Percentiles rank a stretch among this genome's conserved stretches.
These are phyloP conservation scores for Pistacia integerrima DNA, from an alignment of 345 rosid genomes.

Conservation along the genomic window DNA sequence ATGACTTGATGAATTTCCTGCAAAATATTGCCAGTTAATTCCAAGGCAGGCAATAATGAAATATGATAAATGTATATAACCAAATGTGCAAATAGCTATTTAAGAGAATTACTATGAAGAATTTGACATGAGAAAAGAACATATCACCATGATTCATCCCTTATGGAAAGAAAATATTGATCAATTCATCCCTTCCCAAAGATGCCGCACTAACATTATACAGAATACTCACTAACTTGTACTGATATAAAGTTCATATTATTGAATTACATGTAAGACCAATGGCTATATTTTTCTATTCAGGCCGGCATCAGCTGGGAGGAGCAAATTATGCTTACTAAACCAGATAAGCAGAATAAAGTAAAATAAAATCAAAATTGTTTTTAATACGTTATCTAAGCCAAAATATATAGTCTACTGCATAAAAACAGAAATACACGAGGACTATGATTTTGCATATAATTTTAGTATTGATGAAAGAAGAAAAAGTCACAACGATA, in stretches of 20 bases:
- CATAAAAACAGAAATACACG: neutral
- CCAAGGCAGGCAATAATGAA: neutral
- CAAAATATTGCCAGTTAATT: constrained; percentile 15
- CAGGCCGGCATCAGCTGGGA: neutral
- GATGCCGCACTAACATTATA: too few species aligned
- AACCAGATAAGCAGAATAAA: neutral
- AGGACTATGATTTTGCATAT: neutral
- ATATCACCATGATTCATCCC: neutral
- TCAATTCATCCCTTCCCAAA: neutral
- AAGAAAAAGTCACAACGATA: too few species aligned
- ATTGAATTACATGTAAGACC: neutral
- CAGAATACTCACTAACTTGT: neutral
- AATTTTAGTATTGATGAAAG: neutral
- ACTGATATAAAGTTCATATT: neutral
- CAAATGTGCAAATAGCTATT: neutral
- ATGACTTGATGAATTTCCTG: constrained; percentile 92
- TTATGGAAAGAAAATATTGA: neutral
- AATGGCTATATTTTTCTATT: neutral
- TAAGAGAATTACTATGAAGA: neutral
- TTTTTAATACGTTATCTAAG: too few species aligned
- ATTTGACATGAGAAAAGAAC: neutral
- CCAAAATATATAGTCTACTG: too few species aligned
- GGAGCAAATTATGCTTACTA: neutral
- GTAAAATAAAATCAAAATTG: too few species aligned
- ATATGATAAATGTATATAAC: neutral